Conservation (phyloP, 2,329 filamentous ascomycete species). For the Neophaeococcomyces aloes region DNA sequence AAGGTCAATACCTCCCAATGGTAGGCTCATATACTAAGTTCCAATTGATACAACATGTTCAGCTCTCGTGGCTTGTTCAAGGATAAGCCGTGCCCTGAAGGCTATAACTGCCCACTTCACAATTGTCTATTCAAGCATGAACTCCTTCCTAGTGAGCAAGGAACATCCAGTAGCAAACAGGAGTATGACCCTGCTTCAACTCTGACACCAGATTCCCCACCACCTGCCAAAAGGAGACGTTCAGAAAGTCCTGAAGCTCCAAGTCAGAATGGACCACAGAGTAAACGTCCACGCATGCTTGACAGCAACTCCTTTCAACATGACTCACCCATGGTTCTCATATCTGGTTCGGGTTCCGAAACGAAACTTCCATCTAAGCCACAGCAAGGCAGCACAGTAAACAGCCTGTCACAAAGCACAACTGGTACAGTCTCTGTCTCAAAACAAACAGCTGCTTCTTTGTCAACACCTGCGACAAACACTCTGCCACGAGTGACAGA, state of each 20-base stretch:
- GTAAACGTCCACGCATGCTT: neutral
- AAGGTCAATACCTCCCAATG: too few relatives aligned
- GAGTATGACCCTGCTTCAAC: conserved; percentile 19
- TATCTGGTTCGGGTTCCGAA: neutral
- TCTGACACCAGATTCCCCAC: conserved; percentile 17
- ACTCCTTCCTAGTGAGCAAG: neutral
- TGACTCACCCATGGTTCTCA: neutral
- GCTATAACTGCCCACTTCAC: conserved; percentile 39
- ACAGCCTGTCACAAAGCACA: too few relatives aligned
- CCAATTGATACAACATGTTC: conserved; percentile 37
- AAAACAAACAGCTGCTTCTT: too few relatives aligned
- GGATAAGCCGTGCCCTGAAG: conserved; percentile 43
- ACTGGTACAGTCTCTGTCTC: too few relatives aligned
- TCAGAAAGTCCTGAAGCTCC: conserved; percentile 9
- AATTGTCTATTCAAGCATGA: conserved; percentile 52
- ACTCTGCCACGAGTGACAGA: too few relatives aligned
- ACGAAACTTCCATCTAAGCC: neutral
- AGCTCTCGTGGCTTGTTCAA: conserved; percentile 46
- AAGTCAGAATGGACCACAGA: neutral
- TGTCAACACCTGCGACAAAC: too few relatives aligned
- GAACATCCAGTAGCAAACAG: conserved; percentile 9
- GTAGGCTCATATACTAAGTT: too few relatives aligned
- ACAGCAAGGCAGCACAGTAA: too few relatives aligned
- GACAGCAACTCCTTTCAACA: neutral
- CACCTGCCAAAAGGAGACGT: conserved; percentile 25